Evolutionary conservation across 1,139 yeast genomes (phyloP).

Genomic region (Saccharomycopsis hybrid): DNA sequence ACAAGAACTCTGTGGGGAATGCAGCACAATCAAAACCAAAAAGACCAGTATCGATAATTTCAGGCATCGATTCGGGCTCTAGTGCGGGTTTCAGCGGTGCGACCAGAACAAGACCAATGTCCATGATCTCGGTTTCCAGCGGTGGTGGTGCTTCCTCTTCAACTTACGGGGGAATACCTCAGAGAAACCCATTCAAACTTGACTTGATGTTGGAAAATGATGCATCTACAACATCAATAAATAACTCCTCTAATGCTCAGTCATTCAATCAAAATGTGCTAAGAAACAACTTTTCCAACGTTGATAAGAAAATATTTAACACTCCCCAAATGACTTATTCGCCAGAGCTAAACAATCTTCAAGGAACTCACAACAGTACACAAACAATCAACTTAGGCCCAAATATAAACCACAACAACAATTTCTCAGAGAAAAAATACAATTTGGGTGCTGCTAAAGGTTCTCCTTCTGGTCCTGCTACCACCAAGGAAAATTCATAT

Average conservation of each 20-base stretch:
- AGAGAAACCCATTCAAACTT: slow-evolving; percentile 14
- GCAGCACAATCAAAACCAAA: slow-evolving; percentile 9
- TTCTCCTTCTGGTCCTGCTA: neutral
- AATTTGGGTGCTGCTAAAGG: too few relatives aligned
- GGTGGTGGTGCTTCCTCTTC: neutral
- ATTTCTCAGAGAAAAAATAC: slow-evolving; percentile 9
- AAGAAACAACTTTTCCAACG: slow-evolving; percentile 9
- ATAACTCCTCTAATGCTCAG: slow-evolving; percentile 12
- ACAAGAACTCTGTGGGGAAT: neutral
- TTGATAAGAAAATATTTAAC: slow-evolving; percentile 19
- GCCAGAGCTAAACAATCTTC: slow-evolving; percentile 11
- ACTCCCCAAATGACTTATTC: slow-evolving; percentile 20
- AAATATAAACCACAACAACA: neutral
- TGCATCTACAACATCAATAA: slow-evolving; percentile 11
- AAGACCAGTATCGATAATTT: slow-evolving; percentile 17
- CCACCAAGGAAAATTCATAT: neutral
- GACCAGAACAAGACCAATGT: slow-evolving; percentile 13
- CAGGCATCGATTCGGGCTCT: neutral
- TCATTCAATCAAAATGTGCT: slow-evolving; percentile 14
- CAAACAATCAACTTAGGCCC: slow-evolving; percentile 16
- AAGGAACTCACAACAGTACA: neutral
- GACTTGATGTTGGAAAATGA: slow-evolving; percentile 15
- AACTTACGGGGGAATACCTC: neutral
- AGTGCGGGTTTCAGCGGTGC: neutral
- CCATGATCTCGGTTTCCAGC: slow-evolving; percentile 13